Evolutionary conservation across 2,329 filamentous ascomycete species (phyloP).

Genomic region (Monilinia fructicola): DNA sequence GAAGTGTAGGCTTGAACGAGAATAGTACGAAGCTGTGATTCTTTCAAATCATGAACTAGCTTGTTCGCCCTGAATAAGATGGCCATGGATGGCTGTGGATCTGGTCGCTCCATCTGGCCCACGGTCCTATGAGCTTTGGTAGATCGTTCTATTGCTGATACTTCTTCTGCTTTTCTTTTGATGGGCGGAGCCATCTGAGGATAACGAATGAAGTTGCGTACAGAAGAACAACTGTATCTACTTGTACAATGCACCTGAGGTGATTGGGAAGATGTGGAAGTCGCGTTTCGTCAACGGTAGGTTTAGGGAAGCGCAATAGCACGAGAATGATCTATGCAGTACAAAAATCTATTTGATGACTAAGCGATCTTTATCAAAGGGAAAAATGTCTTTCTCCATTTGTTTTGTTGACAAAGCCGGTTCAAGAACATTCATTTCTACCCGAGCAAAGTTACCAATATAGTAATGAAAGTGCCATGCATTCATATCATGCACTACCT

Average conservation of each 20-base stretch:
- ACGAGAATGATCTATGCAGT: background rate
- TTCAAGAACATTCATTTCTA: background rate
- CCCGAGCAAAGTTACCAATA: background rate
- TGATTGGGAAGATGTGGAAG: background rate
- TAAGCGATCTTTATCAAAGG: background rate
- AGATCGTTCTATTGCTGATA: background rate
- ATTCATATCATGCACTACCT: no score
- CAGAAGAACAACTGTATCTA: background rate
- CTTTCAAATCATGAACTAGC: constrained; percentile 17
- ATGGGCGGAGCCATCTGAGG: background rate
- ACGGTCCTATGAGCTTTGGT: background rate
- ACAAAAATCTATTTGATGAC: background rate
- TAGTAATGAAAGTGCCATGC: no score
- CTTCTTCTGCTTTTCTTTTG: constrained; percentile 14
- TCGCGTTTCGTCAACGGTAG: constrained; percentile 5
- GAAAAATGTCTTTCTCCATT: background rate
- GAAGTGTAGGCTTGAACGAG: constrained; percentile 22
- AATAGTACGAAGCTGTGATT: constrained; percentile 21
- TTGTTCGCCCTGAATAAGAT: constrained; percentile 20
- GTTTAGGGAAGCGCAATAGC: constrained; percentile 9
- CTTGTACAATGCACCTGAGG: background rate
- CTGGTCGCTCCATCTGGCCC: background rate
- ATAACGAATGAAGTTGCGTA: background rate
- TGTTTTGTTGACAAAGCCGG: background rate
- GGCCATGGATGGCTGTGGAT: constrained; percentile 12